A percentile compares a stretch with the other conserved stretches of the same genome.
Conservation (phyloP, 2,329 filamentous ascomycete species). For the Hymenoscyphus fraxineus region DNA sequence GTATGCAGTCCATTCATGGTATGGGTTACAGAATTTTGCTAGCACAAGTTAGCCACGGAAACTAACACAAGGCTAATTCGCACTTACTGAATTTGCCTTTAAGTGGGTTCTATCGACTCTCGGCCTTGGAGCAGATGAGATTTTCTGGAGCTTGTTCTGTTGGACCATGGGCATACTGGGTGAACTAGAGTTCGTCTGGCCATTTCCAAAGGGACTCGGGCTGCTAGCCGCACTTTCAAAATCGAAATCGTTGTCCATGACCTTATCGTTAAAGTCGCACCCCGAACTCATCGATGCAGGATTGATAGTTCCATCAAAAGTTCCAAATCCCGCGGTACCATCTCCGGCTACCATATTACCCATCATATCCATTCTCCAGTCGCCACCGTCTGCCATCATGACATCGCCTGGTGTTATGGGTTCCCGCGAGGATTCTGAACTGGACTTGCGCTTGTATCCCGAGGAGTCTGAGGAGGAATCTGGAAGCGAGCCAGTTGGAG, state of each 20-base stretch:
- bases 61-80: background rate
- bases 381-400: slow-evolving; percentile 42
- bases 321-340: slow-evolving; percentile 40
- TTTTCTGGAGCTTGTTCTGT: slow-evolving; percentile 32
- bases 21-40: slow-evolving; percentile 51
- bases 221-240: slow-evolving; percentile 58
- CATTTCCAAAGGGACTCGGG: slow-evolving; percentile 40
- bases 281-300: slow-evolving; percentile 34
- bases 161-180: slow-evolving; percentile 41
- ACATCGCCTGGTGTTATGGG: slow-evolving; percentile 41
- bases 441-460: slow-evolving; percentile 46
- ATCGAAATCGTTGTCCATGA: slow-evolving; percentile 50
- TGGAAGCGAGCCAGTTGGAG: slow-evolving; percentile 40
- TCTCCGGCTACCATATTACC: slow-evolving; percentile 30
- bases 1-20: slow-evolving; percentile 48
- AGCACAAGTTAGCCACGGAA: slow-evolving; percentile 29
- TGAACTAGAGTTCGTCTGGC: slow-evolving; percentile 39
- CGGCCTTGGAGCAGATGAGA: slow-evolving; percentile 26
- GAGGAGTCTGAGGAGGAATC: slow-evolving; percentile 53
- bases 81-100: slow-evolving; percentile 44
- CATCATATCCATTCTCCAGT: slow-evolving; percentile 40
- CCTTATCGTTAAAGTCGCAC: slow-evolving; percentile 39
- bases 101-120: slow-evolving; percentile 34
- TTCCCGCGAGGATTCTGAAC: slow-evolving; percentile 45
- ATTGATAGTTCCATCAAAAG: slow-evolving; percentile 37